Percentiles rank a stretch among this genome's conserved stretches.
phyloP scores from a whole-genome alignment of 495 filamentous ascomycete species.

The Daldinia childiae region DNA sequence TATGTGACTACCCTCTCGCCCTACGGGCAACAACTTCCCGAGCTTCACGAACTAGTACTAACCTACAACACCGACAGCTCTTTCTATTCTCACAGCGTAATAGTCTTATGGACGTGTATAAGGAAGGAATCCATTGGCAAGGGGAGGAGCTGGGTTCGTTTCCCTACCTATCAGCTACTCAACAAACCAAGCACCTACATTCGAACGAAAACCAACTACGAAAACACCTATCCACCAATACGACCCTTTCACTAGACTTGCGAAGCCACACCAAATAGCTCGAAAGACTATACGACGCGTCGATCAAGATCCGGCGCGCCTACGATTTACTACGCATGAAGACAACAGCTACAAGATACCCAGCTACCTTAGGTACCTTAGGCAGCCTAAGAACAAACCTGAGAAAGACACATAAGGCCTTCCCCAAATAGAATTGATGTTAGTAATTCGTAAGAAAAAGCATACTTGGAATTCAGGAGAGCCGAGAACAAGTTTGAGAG shows the following conservation, averaged over 20 bases:
- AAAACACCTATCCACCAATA: background rate
- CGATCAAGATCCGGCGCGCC: background rate
- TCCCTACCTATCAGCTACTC: background rate
- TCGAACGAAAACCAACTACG: background rate
- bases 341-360: background rate
- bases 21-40: constrained; percentile 20
- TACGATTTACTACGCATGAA: background rate
- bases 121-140: background rate
- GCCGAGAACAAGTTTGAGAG: background rate
- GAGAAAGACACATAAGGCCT: background rate
- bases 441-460: background rate
- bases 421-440: background rate
- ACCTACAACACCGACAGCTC: background rate
- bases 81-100: background rate
- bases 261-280: background rate
- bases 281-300: background rate
- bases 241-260: background rate
- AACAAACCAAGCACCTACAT: background rate
- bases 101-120: background rate
- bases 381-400: no score
- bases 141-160: background rate
- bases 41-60: background rate
- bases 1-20: constrained; percentile 3
- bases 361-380: background rate
- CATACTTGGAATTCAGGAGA: background rate